These are phyloP conservation scores for Cinchona pubescens DNA, from an alignment of 257 asterid species.

Conservation along the genomic window DNA sequence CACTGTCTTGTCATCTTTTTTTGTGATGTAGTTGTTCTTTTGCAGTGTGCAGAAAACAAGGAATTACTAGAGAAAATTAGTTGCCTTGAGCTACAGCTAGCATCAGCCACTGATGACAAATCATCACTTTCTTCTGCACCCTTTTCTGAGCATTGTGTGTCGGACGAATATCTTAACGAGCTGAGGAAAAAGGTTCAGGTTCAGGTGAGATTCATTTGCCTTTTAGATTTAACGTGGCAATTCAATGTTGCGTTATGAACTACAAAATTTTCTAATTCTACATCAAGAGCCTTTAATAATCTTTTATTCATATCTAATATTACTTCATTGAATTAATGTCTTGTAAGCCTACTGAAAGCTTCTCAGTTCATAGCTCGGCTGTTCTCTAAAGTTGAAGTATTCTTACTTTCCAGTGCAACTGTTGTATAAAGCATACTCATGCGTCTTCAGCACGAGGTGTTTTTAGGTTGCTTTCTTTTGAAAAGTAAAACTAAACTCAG, in stretches of 20 bases:
- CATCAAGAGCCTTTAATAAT: not conserved
- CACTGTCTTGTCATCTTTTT: not conserved
- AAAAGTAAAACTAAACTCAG: not conserved
- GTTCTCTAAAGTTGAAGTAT: not conserved
- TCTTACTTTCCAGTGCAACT: not conserved
- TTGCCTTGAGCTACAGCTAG: conserved; percentile 69
- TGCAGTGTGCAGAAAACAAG: conserved; percentile 69
- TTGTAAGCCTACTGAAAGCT: no score
- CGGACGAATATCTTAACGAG: conserved; percentile 60
- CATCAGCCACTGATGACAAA: conserved; percentile 43
- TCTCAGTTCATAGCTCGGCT: not conserved
- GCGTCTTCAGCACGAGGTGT: not conserved
- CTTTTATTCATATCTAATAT: not conserved
- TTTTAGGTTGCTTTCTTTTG: not conserved
- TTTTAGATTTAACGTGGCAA: not conserved
- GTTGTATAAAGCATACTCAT: not conserved
- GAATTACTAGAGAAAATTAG: conserved; percentile 59
- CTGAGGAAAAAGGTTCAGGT: conserved; percentile 67
- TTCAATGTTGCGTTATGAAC: not conserved
- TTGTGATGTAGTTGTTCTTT: conserved; percentile 22
- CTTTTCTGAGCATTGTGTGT: conserved; percentile 39
- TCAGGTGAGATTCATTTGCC: conserved; percentile 52
- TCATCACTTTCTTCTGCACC: conserved; percentile 36
- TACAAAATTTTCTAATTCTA: not conserved
- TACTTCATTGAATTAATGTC: not conserved